Base-by-base conservation (phyloP, 768 basidiomycete species). In the Heimioporus sp. region DNA sequence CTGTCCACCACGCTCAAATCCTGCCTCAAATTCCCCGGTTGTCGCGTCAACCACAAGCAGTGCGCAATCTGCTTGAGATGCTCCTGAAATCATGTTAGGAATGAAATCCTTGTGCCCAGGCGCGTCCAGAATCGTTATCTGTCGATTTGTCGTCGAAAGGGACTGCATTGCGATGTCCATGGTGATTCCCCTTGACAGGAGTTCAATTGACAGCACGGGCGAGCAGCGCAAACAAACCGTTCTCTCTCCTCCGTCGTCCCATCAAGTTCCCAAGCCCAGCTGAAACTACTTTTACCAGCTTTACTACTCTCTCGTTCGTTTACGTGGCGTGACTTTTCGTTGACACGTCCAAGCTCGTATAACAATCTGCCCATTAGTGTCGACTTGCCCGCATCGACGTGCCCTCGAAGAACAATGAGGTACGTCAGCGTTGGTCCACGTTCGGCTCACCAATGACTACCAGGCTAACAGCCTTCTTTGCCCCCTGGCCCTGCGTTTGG, bases 21-120 rank as follows among this genome's bases (percentile, higher is more conserved):
- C 96, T 20, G 92, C 86, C 69, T 99, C 97, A 58, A 99, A 99
- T 64, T 95, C 94, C 17, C 96, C 96, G 1, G 78, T 83, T 6
- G 86, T 77, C 2, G 94, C 86, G 66, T 97, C 97, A 24, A 99
- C 85, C 4, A 98, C 95, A 19, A 98, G 82, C 9, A 98, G 71
- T 0, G 97, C 93, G 43, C 92, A 92, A 59, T 98, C 97, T 0
- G 96, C 97, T 69, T 98, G 97, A 2, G 95, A 86, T 8, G 97
- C 96, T 1, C 97, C 97, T 0, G 95, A 98, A 47, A 99, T 99
- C 96, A 98, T 98, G 65, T 98, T 98, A 1, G 97, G 97, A 56
- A 99, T 89, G 61, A 98, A 98, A 64, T 99, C 97, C 58, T 86
- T 88, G 70, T 99, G 97, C 0, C 97, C 97, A 0, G 97, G 97